These are phyloP conservation scores for Magnolia changhungtana DNA, from an alignment of 164 flowering plant genomes.

Conservation along the genomic window DNA sequence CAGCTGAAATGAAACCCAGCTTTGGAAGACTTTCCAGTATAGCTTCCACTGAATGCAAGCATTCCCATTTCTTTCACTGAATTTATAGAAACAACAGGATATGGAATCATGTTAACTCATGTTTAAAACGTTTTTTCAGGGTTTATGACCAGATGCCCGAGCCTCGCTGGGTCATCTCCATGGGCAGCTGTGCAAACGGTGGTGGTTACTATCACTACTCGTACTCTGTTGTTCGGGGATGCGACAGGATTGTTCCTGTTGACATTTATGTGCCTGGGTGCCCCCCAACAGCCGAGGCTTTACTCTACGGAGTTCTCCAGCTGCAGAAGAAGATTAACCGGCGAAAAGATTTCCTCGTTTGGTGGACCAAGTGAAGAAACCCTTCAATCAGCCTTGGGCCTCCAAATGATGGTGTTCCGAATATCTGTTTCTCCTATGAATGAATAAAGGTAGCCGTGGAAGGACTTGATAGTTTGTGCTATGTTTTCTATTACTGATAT, in stretches of 20 bases:
- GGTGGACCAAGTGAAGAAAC: constrained; percentile 80
- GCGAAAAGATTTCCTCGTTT: constrained; percentile 85
- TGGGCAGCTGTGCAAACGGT: constrained; percentile 99
- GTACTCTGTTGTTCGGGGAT: constrained; percentile 94
- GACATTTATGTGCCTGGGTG: constrained; percentile 98
- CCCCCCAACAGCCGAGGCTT: constrained; percentile 97
- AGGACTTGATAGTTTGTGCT: neutral
- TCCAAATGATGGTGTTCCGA: neutral
- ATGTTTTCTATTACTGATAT: no score
- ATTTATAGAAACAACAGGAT: neutral
- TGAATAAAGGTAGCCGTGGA: neutral
- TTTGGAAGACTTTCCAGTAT: no score
- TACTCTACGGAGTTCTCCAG: constrained; percentile 90
- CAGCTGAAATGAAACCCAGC: no score
- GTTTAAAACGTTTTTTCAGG: constrained; percentile 37
- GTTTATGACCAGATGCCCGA: constrained; percentile 99
- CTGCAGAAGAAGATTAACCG: constrained; percentile 96
- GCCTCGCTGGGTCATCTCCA: constrained; percentile 98
- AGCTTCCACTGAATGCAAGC: no score
- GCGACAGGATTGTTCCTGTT: constrained; percentile 96
- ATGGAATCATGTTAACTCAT: constrained; percentile 29
- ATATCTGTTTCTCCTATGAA: neutral
- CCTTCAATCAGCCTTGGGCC: neutral
- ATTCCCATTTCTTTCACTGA: no score
- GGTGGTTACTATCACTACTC: constrained; percentile 99